Conservation (phyloP, 2,329 filamentous ascomycete genomes). For the Arachnomyces sp. region DNA sequence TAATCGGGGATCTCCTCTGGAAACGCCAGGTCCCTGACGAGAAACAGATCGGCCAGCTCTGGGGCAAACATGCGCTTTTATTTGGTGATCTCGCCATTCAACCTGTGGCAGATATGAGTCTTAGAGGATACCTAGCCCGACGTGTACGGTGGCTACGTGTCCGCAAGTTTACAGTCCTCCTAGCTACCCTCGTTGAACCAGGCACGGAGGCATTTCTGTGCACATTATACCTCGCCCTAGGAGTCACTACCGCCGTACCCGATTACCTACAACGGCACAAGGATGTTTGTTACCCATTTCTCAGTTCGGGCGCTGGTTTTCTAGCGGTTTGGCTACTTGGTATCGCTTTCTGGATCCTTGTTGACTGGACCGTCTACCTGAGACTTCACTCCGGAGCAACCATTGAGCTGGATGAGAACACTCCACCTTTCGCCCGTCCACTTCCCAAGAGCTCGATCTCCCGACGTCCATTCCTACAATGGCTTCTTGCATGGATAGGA, state of each 20-base stretch:
- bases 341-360: slow-evolving; percentile 60
- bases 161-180: slow-evolving; percentile 83
- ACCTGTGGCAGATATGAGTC: slow-evolving; percentile 73
- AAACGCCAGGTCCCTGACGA: slow-evolving; percentile 37
- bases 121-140: slow-evolving; percentile 67
- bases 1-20: slow-evolving; percentile 91
- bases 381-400: slow-evolving; percentile 65
- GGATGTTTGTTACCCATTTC: slow-evolving; percentile 41
- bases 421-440: slow-evolving; percentile 61
- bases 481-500: slow-evolving; percentile 75
- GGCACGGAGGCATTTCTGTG: slow-evolving; percentile 84
- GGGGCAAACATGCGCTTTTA: slow-evolving; percentile 72
- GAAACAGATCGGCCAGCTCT: slow-evolving; percentile 33
- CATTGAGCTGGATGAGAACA: slow-evolving; percentile 61
- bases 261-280: slow-evolving; percentile 43
- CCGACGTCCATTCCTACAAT: slow-evolving; percentile 56
- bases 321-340: slow-evolving; percentile 56
- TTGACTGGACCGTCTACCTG: slow-evolving; percentile 66
- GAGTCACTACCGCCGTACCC: slow-evolving; percentile 60
- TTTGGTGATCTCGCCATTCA: slow-evolving; percentile 84
- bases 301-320: slow-evolving; percentile 60
- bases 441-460: slow-evolving; percentile 37
- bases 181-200: slow-evolving; percentile 85
- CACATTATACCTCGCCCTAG: slow-evolving; percentile 70
- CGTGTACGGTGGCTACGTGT: slow-evolving; percentile 86